Evolutionary conservation across 1,284 basidiomycete genomes (phyloP).

Genomic region (Fomitopsis pinicola): DNA sequence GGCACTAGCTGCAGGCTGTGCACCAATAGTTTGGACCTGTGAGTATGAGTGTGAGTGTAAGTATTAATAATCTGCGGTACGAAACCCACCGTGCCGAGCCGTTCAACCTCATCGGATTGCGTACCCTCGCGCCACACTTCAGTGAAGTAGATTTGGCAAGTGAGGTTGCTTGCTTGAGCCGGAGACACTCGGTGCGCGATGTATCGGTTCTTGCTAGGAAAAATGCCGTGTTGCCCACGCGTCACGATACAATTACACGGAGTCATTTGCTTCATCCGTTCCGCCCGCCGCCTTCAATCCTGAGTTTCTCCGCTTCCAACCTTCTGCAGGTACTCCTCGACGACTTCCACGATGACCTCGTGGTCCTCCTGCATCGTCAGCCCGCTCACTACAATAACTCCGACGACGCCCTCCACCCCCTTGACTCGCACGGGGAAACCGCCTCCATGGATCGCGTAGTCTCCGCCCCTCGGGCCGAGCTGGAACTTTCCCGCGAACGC

Average conservation of each 20-base stretch:
- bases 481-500: conserved; percentile 21
- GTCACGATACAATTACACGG: background rate
- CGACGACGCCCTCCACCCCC: conserved; percentile 30
- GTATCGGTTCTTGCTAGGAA: too few species aligned
- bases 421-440: conserved; percentile 31
- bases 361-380: conserved; percentile 30
- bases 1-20: too few species aligned
- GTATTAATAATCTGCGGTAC: too few species aligned
- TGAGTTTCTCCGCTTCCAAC: conserved; percentile 9
- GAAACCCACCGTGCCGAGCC: too few species aligned
- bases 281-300: background rate
- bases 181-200: too few species aligned
- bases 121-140: too few species aligned
- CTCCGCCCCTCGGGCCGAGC: conserved; percentile 21
- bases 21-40: too few species aligned
- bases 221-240: too few species aligned
- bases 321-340: conserved; percentile 26
- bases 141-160: too few species aligned
- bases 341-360: conserved; percentile 28
- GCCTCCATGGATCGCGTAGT: conserved; percentile 30
- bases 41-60: too few species aligned
- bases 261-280: background rate
- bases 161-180: too few species aligned
- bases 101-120: too few species aligned
- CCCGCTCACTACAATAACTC: conserved; percentile 33